These are phyloP conservation scores for Plectosphaerella plurivora DNA, from an alignment of 2,329 filamentous ascomycete species.

Conservation along the genomic window DNA sequence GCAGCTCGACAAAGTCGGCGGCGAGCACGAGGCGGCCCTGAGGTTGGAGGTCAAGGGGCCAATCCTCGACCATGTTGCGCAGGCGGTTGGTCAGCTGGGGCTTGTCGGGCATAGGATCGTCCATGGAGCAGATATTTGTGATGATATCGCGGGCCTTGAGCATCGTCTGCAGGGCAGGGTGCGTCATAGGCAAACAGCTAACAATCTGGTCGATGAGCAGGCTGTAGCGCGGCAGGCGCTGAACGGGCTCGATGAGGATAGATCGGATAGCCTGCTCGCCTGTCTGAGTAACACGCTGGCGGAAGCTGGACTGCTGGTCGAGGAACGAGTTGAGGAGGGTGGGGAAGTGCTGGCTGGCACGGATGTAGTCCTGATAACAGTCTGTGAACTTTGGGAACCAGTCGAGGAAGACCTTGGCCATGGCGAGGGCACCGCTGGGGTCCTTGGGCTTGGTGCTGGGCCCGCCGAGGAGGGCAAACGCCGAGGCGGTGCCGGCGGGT, in stretches of 20 bases:
- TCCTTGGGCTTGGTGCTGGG: conserved; percentile 54
- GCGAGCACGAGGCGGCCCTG: conserved; percentile 76
- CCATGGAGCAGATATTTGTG: conserved; percentile 93
- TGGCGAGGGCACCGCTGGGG: conserved; percentile 69
- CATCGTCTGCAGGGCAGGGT: conserved; percentile 78
- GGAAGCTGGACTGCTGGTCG: conserved; percentile 77
- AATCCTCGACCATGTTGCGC: conserved; percentile 70
- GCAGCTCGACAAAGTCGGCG: conserved; percentile 73
- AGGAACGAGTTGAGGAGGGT: conserved; percentile 75
- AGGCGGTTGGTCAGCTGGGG: conserved; percentile 70
- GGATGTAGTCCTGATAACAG: conserved; percentile 91
- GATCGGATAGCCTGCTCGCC: conserved; percentile 91
- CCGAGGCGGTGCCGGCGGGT: conserved; percentile 29
- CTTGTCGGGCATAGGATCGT: conserved; percentile 65
- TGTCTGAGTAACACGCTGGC: conserved; percentile 71
- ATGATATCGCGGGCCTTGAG: conserved; percentile 90
- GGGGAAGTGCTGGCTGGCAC: conserved; percentile 82
- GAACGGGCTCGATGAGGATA: conserved; percentile 91
- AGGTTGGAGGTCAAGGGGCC: conserved; percentile 69
- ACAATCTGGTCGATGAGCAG: conserved; percentile 95
- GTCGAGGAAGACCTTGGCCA: conserved; percentile 77
- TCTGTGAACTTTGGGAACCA: conserved; percentile 93
- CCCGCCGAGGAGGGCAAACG: conserved; percentile 22
- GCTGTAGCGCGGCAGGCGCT: conserved; percentile 89
- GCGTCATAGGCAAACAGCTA: conserved; percentile 75